Evolutionary conservation across 768 basidiomycete species (phyloP).

Genomic region (Kwoniella sp.): DNA sequence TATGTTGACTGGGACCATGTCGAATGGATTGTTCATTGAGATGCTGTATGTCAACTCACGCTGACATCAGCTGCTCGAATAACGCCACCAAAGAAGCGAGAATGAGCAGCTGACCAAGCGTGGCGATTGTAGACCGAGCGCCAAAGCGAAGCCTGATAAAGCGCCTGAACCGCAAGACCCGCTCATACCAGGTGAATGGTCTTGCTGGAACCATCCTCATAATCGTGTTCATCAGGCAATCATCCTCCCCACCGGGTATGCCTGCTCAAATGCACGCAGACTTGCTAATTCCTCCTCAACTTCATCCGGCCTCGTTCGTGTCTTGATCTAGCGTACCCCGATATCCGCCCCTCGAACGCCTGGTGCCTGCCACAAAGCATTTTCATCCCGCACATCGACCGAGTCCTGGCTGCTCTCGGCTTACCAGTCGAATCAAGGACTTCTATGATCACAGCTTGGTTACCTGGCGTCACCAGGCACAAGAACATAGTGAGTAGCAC

Average conservation of each 20-base stretch:
- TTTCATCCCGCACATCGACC: constrained; percentile 52
- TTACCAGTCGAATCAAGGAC: constrained; percentile 47
- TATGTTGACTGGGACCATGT: constrained; percentile 45
- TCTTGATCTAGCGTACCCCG: constrained; percentile 44
- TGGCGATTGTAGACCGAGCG: constrained; percentile 24
- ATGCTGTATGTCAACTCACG: constrained; percentile 34
- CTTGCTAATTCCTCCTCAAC: no score
- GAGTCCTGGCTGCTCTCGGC: constrained; percentile 40
- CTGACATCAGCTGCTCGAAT: no score
- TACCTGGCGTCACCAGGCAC: constrained; percentile 48
- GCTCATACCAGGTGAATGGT: constrained; percentile 40
- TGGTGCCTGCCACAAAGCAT: constrained; percentile 50
- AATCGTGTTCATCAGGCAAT: no score
- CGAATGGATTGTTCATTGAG: constrained; percentile 47
- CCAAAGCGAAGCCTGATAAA: constrained; percentile 33
- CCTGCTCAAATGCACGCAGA: no score
- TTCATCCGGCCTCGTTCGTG: no score
- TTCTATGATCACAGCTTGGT: constrained; percentile 46
- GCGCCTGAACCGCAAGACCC: constrained; percentile 31
- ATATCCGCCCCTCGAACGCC: constrained; percentile 42
- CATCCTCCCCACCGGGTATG: no score
- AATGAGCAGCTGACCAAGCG: constrained; percentile 3
- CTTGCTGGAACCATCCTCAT: no score
- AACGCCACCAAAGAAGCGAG: no score
- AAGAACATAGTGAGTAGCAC: constrained; percentile 44